Conservation (phyloP, 805 yeast species). For the Yamadazyma philogaea region DNA sequence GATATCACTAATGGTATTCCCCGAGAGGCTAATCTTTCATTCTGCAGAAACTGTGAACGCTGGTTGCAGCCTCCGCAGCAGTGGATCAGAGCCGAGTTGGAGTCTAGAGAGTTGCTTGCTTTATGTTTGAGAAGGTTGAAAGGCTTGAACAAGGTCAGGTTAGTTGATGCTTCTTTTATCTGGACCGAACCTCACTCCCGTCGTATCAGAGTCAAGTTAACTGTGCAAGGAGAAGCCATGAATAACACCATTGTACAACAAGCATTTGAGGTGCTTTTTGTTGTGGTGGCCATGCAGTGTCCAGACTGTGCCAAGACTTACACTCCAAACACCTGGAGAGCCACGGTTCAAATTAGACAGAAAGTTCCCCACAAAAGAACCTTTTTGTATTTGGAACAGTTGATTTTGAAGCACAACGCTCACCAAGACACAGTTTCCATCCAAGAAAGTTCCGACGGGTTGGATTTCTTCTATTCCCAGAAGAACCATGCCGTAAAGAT, state of each 20-base stretch:
- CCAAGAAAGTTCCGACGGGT: constrained; percentile 88
- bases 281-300: constrained; percentile 95
- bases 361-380: constrained; percentile 97
- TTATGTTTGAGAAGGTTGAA: constrained; percentile 82
- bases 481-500: constrained; percentile 90
- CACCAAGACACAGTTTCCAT: constrained; percentile 92
- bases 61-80: constrained; percentile 92
- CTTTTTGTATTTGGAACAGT: constrained; percentile 90
- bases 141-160: constrained; percentile 80
- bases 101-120: constrained; percentile 89
- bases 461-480: constrained; percentile 88
- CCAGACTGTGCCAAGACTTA: constrained; percentile 97
- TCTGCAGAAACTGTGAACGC: constrained; percentile 96
- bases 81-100: constrained; percentile 89
- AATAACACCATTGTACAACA: constrained; percentile 90
- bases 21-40: constrained; percentile 87
- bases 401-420: constrained; percentile 88
- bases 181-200: constrained; percentile 99
- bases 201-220: constrained; percentile 83
- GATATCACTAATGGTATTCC: constrained; percentile 92
- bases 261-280: constrained; percentile 88
- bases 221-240: constrained; percentile 97
- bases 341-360: constrained; percentile 95
- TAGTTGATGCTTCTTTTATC: constrained; percentile 89
- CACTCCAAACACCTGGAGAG: constrained; percentile 97